phyloP scores from a whole-genome alignment of 2,329 filamentous ascomycete genomes.

The Hypoxylon sp. region DNA sequence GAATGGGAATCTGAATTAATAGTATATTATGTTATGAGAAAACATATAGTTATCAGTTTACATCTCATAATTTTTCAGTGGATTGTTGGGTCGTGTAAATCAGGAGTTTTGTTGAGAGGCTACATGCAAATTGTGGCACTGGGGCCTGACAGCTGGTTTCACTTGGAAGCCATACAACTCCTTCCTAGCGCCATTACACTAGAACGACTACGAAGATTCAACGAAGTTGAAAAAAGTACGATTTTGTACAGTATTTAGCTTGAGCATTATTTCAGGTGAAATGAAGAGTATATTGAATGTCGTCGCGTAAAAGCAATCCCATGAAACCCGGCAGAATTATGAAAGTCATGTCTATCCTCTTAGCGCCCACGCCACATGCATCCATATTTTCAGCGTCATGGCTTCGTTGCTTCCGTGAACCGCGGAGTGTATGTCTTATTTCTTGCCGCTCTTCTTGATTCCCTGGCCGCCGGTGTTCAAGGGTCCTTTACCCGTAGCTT shows the following conservation, averaged over 20 bases:
- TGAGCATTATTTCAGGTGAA: constrained; percentile 25
- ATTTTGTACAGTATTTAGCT: constrained; percentile 1
- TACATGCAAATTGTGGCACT: constrained; percentile 19
- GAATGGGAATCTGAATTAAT: not conserved
- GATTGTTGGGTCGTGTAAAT: constrained; percentile 26
- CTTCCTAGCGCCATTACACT: constrained; percentile 11
- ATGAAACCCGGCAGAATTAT: constrained; percentile 27
- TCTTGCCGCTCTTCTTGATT: constrained; percentile 99
- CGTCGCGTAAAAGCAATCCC: constrained; percentile 42
- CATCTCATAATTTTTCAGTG: not conserved
- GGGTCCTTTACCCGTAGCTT: constrained; percentile 89
- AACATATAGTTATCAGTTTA: not conserved
- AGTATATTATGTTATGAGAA: not conserved
- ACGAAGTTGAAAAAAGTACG: not conserved
- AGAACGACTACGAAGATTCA: constrained; percentile 16
- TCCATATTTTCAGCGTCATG: constrained; percentile 41
- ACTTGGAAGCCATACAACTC: constrained; percentile 19
- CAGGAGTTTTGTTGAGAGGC: constrained; percentile 41
- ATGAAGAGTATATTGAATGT: constrained; percentile 45
- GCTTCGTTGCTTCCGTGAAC: constrained; percentile 39
- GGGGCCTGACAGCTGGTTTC: constrained; percentile 34
- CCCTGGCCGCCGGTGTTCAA: constrained; percentile 77
- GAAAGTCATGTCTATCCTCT: constrained; percentile 37
- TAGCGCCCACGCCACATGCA: constrained; percentile 45
- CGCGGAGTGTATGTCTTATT: constrained; percentile 66